phyloP scores from a whole-genome alignment of 306 rosid species.

The Cucumis hystrix region DNA sequence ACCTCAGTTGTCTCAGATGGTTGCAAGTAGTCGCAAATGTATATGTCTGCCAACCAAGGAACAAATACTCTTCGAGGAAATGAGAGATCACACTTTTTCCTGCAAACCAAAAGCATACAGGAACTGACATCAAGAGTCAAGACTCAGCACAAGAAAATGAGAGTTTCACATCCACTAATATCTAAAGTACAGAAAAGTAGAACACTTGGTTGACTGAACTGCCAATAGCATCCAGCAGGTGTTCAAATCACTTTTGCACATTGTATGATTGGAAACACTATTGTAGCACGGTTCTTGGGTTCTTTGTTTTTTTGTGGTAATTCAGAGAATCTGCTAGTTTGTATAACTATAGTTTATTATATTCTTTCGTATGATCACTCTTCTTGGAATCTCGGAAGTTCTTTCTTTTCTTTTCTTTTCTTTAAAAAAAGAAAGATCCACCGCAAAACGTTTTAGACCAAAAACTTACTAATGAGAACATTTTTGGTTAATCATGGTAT shows the following conservation, averaged over 20 bases:
- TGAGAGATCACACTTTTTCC: constrained; percentile 54
- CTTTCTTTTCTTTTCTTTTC: too few species aligned
- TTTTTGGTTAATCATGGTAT: background rate
- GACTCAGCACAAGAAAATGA: background rate
- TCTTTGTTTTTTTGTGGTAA: too few species aligned
- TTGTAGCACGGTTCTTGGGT: too few species aligned
- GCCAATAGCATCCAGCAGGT: background rate
- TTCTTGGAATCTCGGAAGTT: background rate
- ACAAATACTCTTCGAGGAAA: constrained; percentile 84
- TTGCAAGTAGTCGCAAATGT: constrained; percentile 78
- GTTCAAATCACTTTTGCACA: too few species aligned
- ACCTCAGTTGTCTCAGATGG: constrained; percentile 82
- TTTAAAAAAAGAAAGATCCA: background rate
- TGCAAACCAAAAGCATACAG: constrained; percentile 17
- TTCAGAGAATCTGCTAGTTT: background rate
- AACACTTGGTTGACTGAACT: background rate
- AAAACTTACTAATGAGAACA: background rate
- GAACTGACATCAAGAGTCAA: background rate
- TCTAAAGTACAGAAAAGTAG: background rate
- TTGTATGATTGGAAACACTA: too few species aligned
- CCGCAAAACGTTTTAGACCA: background rate
- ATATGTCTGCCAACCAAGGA: constrained; percentile 69
- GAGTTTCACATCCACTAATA: background rate
- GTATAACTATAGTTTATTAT: background rate
- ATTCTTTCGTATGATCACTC: background rate